phyloP scores from a whole-genome alignment of 192 early-diverging fungal species.

The Linnemannia hyalina region DNA sequence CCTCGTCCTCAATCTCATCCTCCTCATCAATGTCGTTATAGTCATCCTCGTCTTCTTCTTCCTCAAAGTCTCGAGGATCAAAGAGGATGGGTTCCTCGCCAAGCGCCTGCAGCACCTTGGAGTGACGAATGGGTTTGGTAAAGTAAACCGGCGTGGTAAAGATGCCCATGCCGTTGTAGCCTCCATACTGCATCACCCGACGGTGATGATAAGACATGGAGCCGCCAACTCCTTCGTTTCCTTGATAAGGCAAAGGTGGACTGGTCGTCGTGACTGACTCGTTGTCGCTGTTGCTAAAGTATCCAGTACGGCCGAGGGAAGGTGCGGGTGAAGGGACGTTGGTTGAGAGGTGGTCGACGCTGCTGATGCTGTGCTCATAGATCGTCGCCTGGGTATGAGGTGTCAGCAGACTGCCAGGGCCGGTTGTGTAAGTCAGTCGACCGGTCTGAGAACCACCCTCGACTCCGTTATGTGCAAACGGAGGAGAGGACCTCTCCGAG shows the following conservation, averaged over 20 bases:
- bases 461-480: neutral
- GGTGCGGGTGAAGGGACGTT: slow-evolving; percentile 22
- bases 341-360: slow-evolving; percentile 30
- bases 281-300: slow-evolving; percentile 50
- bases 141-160: slow-evolving; percentile 41
- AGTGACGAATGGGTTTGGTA: slow-evolving; percentile 50
- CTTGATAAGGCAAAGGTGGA: neutral
- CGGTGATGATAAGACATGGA: neutral
- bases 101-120: slow-evolving; percentile 40
- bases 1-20: neutral
- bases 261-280: slow-evolving; percentile 17
- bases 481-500: slow-evolving; percentile 5
- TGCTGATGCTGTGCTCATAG: slow-evolving; percentile 45
- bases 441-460: neutral
- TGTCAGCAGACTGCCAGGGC: slow-evolving; percentile 30
- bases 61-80: slow-evolving; percentile 11
- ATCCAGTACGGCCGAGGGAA: slow-evolving; percentile 18
- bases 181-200: neutral
- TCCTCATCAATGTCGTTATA: neutral
- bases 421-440: slow-evolving; percentile 10
- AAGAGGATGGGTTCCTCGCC: slow-evolving; percentile 19
- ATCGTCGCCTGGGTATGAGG: slow-evolving; percentile 25
- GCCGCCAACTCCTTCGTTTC: neutral
- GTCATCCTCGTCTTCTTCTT: neutral
- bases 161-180: slow-evolving; percentile 8